Conservation (phyloP, 2,329 filamentous ascomycete genomes). For the Arthrobotrys megalospora region DNA sequence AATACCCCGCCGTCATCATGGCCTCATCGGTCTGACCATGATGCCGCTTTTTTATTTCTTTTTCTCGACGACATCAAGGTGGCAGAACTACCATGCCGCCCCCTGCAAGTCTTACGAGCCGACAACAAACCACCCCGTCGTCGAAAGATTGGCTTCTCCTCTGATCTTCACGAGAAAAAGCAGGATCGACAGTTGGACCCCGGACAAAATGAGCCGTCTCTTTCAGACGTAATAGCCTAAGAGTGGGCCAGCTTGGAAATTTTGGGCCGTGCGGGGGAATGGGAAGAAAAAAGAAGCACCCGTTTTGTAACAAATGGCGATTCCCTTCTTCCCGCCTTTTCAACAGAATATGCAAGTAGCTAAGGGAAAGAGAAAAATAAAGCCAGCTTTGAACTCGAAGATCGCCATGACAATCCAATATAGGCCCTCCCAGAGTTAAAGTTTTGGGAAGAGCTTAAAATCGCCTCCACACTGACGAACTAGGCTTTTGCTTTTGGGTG, state of each 20-base stretch:
- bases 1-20: conserved; percentile 52
- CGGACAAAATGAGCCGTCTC: conserved; percentile 53
- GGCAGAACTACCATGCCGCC: conserved; percentile 35
- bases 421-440: conserved; percentile 24
- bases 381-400: conserved; percentile 14
- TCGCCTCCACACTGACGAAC: conserved; percentile 54
- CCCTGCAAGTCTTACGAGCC: conserved; percentile 57
- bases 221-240: conserved; percentile 55
- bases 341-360: neutral
- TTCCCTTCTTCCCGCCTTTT: conserved; percentile 13
- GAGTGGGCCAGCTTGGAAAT: conserved; percentile 40
- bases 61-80: conserved; percentile 30
- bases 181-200: conserved; percentile 51
- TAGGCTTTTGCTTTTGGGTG: conserved; percentile 39
- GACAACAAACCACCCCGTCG: conserved; percentile 38
- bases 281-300: conserved; percentile 25
- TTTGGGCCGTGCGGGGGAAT: conserved; percentile 48
- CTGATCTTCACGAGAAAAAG: conserved; percentile 53
- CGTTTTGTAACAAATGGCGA: conserved; percentile 21
- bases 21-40: conserved; percentile 52
- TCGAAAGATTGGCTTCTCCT: conserved; percentile 39
- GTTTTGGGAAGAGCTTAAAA: conserved; percentile 59
- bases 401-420: conserved; percentile 46
- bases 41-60: conserved; percentile 59
- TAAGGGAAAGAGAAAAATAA: neutral